Conservation (phyloP, 2,329 filamentous ascomycete species). For the Akanthomyces dipterigenus region DNA sequence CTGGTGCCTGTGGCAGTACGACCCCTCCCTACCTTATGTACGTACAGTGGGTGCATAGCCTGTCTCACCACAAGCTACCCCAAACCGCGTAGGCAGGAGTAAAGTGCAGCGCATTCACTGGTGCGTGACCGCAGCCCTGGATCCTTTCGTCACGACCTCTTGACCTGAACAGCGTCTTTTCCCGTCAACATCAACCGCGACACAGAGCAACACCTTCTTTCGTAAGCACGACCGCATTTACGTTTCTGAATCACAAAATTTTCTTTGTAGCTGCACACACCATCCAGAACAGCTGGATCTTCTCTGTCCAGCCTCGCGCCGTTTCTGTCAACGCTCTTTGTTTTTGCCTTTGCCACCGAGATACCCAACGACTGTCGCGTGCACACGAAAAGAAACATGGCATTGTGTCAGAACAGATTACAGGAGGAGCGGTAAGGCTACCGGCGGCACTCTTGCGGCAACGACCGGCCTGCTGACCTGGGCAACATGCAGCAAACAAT, state of each 20-base stretch:
- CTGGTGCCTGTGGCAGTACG: slow-evolving; percentile 4
- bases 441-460: too few species aligned
- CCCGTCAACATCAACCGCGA: neutral
- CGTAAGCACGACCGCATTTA: neutral
- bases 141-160: neutral
- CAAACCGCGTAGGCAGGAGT: neutral
- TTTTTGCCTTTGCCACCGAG: neutral
- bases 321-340: neutral
- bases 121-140: neutral
- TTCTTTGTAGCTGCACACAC: neutral
- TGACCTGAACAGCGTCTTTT: neutral
- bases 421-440: slow-evolving; percentile 73
- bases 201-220: neutral
- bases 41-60: too few species aligned
- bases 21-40: neutral
- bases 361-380: neutral
- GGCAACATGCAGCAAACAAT: slow-evolving; percentile 67
- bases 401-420: slow-evolving; percentile 79
- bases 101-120: slow-evolving; percentile 5
- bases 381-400: slow-evolving; percentile 48
- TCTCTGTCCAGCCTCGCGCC: neutral
- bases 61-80: neutral
- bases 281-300: neutral
- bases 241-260: neutral
- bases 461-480: slow-evolving; percentile 16